Evolutionary conservation across 2,329 filamentous ascomycete species (phyloP).

Genomic region (Clonostachys rhizophaga): DNA sequence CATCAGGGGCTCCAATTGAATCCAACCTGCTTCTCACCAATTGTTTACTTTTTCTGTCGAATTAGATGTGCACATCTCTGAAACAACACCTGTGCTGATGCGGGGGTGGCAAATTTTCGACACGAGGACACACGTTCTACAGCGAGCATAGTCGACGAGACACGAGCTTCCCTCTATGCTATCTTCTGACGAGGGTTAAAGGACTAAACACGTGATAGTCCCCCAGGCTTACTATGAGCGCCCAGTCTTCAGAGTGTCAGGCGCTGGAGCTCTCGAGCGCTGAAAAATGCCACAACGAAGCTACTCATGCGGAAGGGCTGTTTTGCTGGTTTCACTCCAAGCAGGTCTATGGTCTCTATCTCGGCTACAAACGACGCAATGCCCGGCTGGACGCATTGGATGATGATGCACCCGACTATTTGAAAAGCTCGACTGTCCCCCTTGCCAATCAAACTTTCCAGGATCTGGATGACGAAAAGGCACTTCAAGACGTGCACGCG

Average conservation of each 20-base stretch:
- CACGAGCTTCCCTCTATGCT: too few relatives aligned
- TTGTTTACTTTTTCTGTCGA: too few relatives aligned
- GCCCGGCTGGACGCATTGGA: slow-evolving; percentile 11
- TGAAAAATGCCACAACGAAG: slow-evolving; percentile 59
- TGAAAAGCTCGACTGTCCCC: slow-evolving; percentile 5
- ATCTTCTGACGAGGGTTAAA: too few relatives aligned
- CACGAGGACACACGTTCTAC: too few relatives aligned
- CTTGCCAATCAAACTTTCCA: slow-evolving; percentile 14
- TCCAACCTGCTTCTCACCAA: too few relatives aligned
- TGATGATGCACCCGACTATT: slow-evolving; percentile 5
- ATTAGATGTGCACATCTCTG: too few relatives aligned
- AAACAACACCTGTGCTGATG: too few relatives aligned
- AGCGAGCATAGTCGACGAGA: too few relatives aligned
- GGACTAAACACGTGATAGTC: too few relatives aligned
- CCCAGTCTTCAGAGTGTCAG: slow-evolving; percentile 1
- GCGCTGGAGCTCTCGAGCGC: slow-evolving; percentile 15
- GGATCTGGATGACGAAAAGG: slow-evolving; percentile 4
- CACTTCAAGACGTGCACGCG: slow-evolving; percentile 7
- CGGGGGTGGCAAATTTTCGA: too few relatives aligned
- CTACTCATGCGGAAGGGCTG: slow-evolving; percentile 12
- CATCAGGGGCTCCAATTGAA: too few relatives aligned
- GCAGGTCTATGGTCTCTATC: slow-evolving; percentile 13
- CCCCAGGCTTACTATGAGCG: too few relatives aligned
- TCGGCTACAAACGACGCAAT: slow-evolving; percentile 17
- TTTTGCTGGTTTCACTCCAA: slow-evolving; percentile 16